Evolutionary conservation across 352 stramenopile species (phyloP), one percentile per base, ranked within the genome.

Genomic region (Plasmopara halstedii): DNA sequence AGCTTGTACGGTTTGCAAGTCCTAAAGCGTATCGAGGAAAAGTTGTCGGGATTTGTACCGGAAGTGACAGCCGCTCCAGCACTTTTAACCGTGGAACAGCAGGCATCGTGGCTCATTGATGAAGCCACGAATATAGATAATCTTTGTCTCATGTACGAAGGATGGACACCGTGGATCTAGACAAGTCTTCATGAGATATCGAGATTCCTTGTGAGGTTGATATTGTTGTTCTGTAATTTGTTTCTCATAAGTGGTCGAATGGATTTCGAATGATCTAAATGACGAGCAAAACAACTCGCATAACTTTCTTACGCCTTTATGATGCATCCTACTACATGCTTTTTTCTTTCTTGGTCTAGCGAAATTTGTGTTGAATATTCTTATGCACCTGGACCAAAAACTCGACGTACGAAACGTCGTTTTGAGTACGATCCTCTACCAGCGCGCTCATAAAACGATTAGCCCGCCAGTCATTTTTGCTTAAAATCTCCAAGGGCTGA

Each of bases 341-440:
- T 25, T 41, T n/a, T 20, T 17, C 15, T 17, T 40, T 47, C 37
- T 35, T 23, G 20, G 47, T 70, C 67, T 86, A 86, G 56, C 87
- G 81, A 62, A 94, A 89, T 64, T 90, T 91, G 54, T 89, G 82
- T 67, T 94, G 83, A 67, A 95, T 93, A 68, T 94, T 88, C 62
- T 91, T 93, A 69, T 95, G 85, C 43, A 93, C 73, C 48, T 91
- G 74, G 34, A 89, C 83, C 29, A 95, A 59, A 60, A 94, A 94
- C 63, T 95, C 85, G 20, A 94, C 83, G 52, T 95, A 95, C 42
- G 80, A 92, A 26, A 89, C 72, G 50, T 91, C 81, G 57, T 90
- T 88, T 23, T 71, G 73, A 37, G 80, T 88, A 39, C 79, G 76
- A 53, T 94, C 83, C 56, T 95, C 84, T 50, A 94, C 81, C 25